phyloP scores from a whole-genome alignment of 2,329 filamentous ascomycete species.

The Thelonectria olida region DNA sequence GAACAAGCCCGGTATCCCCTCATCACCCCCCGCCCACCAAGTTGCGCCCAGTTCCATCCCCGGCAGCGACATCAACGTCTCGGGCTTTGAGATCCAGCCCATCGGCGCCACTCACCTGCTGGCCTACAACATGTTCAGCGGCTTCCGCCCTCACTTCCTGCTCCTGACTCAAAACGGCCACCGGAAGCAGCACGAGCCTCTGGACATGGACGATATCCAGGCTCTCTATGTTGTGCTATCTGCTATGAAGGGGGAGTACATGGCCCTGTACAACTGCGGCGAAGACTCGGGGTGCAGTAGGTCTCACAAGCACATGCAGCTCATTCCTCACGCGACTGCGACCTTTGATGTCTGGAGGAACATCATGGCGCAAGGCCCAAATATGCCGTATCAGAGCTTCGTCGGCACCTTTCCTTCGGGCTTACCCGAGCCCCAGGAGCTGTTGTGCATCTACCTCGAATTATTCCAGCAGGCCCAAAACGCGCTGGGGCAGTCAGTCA shows the following conservation, averaged over 20 bases:
- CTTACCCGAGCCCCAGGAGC: slow-evolving; percentile 27
- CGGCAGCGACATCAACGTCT: slow-evolving; percentile 53
- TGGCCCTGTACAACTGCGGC: slow-evolving; percentile 58
- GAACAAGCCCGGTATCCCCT: slow-evolving; percentile 20
- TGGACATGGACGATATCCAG: slow-evolving; percentile 50
- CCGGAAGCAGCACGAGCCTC: slow-evolving; percentile 54
- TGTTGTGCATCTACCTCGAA: slow-evolving; percentile 37
- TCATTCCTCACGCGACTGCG: slow-evolving; percentile 44
- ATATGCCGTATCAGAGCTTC: slow-evolving; percentile 49
- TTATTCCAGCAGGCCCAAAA: slow-evolving; percentile 31
- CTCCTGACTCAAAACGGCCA: slow-evolving; percentile 58
- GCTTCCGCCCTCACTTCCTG: slow-evolving; percentile 57
- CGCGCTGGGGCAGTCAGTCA: slow-evolving; percentile 2
- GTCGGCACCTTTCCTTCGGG: slow-evolving; percentile 40
- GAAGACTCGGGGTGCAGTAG: slow-evolving; percentile 55
- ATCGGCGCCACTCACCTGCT: slow-evolving; percentile 55
- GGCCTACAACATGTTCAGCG: slow-evolving; percentile 58
- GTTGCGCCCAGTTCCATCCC: slow-evolving; percentile 14
- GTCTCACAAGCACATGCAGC: slow-evolving; percentile 60
- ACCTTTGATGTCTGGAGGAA: slow-evolving; percentile 40
- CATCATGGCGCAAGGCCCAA: slow-evolving; percentile 27
- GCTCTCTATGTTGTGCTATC: slow-evolving; percentile 47
- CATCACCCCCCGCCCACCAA: neutral
- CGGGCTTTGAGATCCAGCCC: slow-evolving; percentile 51
- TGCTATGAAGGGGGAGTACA: slow-evolving; percentile 42